These are phyloP conservation scores for Prunus kanzakura DNA, from an alignment of 306 rosid genomes.

Conservation along the genomic window DNA sequence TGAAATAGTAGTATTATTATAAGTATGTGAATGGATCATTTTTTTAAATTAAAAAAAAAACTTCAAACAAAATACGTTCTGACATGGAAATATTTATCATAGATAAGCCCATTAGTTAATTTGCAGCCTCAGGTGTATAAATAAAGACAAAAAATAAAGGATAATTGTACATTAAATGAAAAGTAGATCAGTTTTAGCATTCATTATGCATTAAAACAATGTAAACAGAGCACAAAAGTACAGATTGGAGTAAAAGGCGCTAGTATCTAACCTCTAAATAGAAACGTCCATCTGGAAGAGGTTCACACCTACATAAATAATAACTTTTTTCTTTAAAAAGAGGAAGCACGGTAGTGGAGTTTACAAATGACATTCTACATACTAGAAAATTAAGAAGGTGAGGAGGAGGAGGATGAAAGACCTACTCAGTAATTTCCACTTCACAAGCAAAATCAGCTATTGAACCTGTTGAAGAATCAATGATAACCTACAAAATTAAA, in stretches of 20 bases:
- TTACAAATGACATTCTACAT: background rate
- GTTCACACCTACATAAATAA: conserved; percentile 74
- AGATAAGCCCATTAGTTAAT: background rate
- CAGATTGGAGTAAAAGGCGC: background rate
- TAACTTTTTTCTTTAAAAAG: background rate
- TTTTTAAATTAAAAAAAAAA: background rate
- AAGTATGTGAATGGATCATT: background rate
- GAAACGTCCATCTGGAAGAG: conserved; percentile 97
- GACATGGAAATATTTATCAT: background rate
- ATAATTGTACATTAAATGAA: background rate
- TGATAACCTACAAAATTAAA: conserved; percentile 58
- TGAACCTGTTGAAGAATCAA: conserved; percentile 67
- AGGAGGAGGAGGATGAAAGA: conserved; percentile 28
- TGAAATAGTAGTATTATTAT: conserved; percentile 11
- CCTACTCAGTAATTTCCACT: conserved; percentile 98
- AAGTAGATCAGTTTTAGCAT: background rate
- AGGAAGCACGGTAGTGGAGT: background rate
- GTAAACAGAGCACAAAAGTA: background rate
- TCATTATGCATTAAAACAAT: conserved; percentile 5
- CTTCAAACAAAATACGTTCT: background rate
- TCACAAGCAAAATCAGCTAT: conserved; percentile 93
- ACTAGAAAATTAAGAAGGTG: conserved; percentile 6
- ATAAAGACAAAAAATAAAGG: background rate
- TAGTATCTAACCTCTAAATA: conserved; percentile 73
- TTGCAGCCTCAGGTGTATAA: background rate